These are phyloP conservation scores for Letharia lupina DNA, from an alignment of 495 filamentous ascomycete genomes.

Conservation along the genomic window DNA sequence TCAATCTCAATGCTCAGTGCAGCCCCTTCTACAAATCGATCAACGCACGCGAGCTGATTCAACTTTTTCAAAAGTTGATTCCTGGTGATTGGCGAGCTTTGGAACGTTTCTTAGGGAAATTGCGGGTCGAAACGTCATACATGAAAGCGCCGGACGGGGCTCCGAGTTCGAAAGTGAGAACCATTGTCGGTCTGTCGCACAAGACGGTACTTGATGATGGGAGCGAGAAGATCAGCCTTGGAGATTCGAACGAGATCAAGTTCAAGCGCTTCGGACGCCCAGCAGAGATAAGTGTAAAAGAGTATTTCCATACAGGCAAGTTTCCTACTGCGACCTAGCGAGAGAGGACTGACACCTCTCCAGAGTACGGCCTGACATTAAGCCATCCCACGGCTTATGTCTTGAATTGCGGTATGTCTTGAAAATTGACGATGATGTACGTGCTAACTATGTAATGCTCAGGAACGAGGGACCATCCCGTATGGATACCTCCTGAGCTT, in stretches of 20 bases:
- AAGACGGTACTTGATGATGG: not conserved
- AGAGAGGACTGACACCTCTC: not conserved
- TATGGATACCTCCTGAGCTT: not conserved
- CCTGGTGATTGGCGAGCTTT: not conserved
- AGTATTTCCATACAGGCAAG: not conserved
- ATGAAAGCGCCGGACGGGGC: not conserved
- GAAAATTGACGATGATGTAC: not conserved
- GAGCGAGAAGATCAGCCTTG: not conserved
- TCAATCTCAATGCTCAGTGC: not conserved
- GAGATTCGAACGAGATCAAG: not conserved
- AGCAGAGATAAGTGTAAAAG: not conserved
- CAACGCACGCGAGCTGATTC: not conserved
- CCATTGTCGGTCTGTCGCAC: not conserved
- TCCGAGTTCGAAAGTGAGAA: too few species aligned
- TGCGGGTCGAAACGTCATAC: not conserved
- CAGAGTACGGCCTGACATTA: not conserved
- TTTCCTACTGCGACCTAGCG: too few species aligned
- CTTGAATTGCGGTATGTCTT: not conserved
- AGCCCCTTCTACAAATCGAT: not conserved
- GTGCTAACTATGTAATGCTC: not conserved
- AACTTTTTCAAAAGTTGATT: not conserved
- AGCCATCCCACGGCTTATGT: not conserved
- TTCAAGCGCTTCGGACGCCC: not conserved
- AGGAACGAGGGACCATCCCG: not conserved
- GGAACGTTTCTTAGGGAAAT: not conserved